Evolutionary conservation across 192 early-diverging fungal genomes (phyloP).

Genomic region (Backusella australiensis): DNA sequence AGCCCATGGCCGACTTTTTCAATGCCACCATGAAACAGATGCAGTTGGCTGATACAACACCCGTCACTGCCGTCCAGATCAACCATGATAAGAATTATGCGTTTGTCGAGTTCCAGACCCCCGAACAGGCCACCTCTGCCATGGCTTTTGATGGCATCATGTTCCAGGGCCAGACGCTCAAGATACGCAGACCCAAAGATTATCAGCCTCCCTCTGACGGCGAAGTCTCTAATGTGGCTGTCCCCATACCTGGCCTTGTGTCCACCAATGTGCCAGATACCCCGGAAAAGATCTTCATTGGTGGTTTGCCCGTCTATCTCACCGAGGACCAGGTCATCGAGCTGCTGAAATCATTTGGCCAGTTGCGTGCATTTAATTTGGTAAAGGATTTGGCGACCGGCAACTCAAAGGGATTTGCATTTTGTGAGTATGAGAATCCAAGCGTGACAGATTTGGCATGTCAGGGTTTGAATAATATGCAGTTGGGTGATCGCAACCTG

Average conservation of each 20-base stretch:
- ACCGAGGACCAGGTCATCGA: conserved; percentile 93
- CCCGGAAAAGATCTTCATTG: conserved; percentile 92
- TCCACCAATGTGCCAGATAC: conserved; percentile 87
- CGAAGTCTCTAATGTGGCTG: not conserved
- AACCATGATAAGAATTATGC: conserved; percentile 93
- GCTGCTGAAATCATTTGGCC: conserved; percentile 89
- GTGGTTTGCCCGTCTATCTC: conserved; percentile 85
- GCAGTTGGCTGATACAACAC: conserved; percentile 64
- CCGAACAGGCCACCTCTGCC: conserved; percentile 86
- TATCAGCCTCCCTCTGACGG: conserved; percentile 58
- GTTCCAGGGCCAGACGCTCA: conserved; percentile 78
- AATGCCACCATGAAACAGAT: conserved; percentile 81
- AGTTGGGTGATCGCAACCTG: conserved; percentile 87
- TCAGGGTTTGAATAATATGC: conserved; percentile 93
- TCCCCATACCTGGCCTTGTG: conserved; percentile 53
- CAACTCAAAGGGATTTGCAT: conserved; percentile 74
- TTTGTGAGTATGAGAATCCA: conserved; percentile 92
- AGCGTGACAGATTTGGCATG: conserved; percentile 89
- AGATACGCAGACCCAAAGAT: conserved; percentile 93
- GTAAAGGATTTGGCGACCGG: conserved; percentile 68
- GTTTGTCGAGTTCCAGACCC: conserved; percentile 91
- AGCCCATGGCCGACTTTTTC: conserved; percentile 77
- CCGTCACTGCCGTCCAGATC: conserved; percentile 83
- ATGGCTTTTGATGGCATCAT: conserved; percentile 94
- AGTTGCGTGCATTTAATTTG: conserved; percentile 87